Conservation (phyloP, 306 rosid genomes). For the Citrullus mucosospermus region DNA sequence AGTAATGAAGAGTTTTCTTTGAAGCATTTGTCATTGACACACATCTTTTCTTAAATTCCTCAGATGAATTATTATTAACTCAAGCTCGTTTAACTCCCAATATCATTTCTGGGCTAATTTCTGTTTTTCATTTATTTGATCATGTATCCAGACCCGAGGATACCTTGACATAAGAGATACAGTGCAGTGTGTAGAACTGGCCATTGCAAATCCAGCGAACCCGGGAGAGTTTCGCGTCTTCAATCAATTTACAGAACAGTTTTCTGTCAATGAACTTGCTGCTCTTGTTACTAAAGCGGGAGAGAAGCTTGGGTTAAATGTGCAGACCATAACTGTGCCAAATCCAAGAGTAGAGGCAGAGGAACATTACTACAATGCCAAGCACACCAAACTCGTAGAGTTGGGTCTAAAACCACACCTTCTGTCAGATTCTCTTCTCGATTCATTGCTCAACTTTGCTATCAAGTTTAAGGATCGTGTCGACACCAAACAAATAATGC, state of each 20-base stretch:
- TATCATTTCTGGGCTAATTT: constrained; percentile 2
- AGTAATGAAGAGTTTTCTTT: neutral
- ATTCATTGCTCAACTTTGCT: constrained; percentile 81
- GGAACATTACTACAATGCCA: constrained; percentile 96
- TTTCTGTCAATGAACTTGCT: constrained; percentile 79
- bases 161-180: constrained; percentile 96
- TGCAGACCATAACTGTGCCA: constrained; percentile 64
- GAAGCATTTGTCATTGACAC: neutral
- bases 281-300: constrained; percentile 68
- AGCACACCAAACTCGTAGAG: constrained; percentile 80
- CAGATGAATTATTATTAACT: neutral
- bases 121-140: neutral
- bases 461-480: constrained; percentile 63
- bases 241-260: constrained; percentile 92
- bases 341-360: constrained; percentile 96
- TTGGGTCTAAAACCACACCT: constrained; percentile 83
- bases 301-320: constrained; percentile 67
- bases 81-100: neutral
- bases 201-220: constrained; percentile 78
- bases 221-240: constrained; percentile 85
- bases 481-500: constrained; percentile 87
- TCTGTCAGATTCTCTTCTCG: constrained; percentile 87
- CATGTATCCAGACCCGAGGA: constrained; percentile 64
- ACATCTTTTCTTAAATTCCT: neutral
- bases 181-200: constrained; percentile 90